These are phyloP conservation scores for Neonectria coccinea DNA, from an alignment of 2,329 filamentous ascomycete species.

Conservation along the genomic window DNA sequence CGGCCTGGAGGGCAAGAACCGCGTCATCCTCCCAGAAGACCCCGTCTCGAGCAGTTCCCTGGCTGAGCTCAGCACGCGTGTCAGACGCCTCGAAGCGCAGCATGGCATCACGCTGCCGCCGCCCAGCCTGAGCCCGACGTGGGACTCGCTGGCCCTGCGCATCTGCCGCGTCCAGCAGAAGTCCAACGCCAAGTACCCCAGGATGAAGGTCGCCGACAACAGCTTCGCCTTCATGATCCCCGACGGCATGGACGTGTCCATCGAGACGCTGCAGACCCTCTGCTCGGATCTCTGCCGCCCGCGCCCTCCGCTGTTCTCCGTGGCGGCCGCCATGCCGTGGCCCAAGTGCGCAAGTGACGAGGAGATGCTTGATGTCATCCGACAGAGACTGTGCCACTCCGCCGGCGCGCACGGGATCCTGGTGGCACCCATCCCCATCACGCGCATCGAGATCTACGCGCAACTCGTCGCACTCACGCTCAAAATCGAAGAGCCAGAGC, in stretches of 20 bases:
- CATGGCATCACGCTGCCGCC: neutral
- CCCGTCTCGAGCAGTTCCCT: neutral
- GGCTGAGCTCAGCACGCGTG: constrained; percentile 2
- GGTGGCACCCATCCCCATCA: neutral
- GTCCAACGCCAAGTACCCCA: neutral
- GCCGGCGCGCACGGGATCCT: neutral
- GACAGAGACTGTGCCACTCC: constrained; percentile 9
- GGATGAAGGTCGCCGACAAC: neutral
- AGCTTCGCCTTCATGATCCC: constrained; percentile 1
- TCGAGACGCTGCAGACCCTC: constrained; percentile 9
- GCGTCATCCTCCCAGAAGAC: neutral
- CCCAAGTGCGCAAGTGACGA: constrained; percentile 6
- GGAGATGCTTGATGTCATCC: constrained; percentile 7
- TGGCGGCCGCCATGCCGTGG: neutral
- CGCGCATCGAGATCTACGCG: neutral
- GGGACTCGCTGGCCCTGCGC: constrained; percentile 16
- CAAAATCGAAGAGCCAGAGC: neutral
- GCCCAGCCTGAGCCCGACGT: neutral
- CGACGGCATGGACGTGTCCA: neutral
- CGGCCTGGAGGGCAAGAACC: neutral
- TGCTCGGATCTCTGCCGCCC: neutral
- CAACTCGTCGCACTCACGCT: neutral
- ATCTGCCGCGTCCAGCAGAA: constrained; percentile 9
- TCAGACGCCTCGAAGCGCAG: neutral
- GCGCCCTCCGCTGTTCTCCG: neutral